A percentile compares a stretch with the other conserved stretches of the same genome.
Conservation (phyloP, 2,329 filamentous ascomycete genomes). For the Periconia digitata region DNA sequence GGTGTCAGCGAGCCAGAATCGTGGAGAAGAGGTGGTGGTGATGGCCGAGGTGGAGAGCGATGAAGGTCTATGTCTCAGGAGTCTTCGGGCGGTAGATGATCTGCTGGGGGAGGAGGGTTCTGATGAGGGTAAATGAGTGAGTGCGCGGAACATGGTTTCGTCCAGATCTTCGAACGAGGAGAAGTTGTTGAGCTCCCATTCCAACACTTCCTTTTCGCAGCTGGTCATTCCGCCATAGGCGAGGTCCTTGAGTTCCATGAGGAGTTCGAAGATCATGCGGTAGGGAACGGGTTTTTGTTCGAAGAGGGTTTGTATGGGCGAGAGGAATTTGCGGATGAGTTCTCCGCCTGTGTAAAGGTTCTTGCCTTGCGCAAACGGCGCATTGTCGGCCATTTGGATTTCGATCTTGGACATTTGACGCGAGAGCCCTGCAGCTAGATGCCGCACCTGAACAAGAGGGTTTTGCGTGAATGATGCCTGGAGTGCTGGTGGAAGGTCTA, state of each 20-base stretch:
- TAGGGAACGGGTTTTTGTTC: conserved; percentile 32
- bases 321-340: conserved; percentile 34
- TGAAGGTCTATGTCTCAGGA: conserved; percentile 25
- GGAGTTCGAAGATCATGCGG: conserved; percentile 38
- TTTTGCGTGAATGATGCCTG: conserved; percentile 35
- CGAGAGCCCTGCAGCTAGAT: conserved; percentile 36
- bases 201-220: conserved; percentile 29
- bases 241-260: conserved; percentile 39
- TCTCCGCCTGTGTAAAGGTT: conserved; percentile 38
- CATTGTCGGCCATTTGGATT: conserved; percentile 38
- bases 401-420: conserved; percentile 39
- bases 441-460: conserved; percentile 37
- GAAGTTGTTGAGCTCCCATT: conserved; percentile 32
- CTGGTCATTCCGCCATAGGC: conserved; percentile 29
- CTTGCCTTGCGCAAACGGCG: conserved; percentile 32
- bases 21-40: neutral
- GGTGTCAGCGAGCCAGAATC: conserved; percentile 23
- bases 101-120: neutral
- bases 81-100: conserved; percentile 8
- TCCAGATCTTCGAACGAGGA: conserved; percentile 34
- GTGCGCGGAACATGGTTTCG: conserved; percentile 24
- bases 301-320: conserved; percentile 34
- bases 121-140: conserved; percentile 15
- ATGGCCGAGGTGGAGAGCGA: conserved; percentile 2
- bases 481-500: conserved; percentile 32